phyloP scores from a whole-genome alignment of 164 flowering plant genomes.

The Magnolia changhungtana region DNA sequence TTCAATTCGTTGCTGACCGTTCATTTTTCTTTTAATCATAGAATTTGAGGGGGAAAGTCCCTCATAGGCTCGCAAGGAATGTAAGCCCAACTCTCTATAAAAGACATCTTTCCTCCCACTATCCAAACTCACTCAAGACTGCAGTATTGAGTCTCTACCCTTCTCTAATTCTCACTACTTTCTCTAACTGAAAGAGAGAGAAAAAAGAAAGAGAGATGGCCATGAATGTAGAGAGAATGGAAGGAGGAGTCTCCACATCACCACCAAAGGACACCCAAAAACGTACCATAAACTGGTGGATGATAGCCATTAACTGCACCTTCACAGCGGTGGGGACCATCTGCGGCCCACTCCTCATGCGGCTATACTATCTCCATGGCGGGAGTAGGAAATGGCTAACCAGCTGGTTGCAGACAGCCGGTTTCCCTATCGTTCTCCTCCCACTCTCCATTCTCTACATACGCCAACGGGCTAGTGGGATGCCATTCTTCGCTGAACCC shows the following conservation, averaged over 20 bases:
- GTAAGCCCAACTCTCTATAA: background rate
- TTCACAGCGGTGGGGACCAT: background rate
- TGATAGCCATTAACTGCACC: constrained; percentile 4
- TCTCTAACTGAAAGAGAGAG: background rate
- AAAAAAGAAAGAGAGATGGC: background rate
- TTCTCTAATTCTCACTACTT: background rate
- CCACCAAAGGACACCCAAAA: background rate
- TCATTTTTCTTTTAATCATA: background rate
- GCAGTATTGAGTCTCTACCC: background rate
- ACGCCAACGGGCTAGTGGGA: background rate
- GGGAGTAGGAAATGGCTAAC: background rate
- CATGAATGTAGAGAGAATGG: constrained; percentile 6
- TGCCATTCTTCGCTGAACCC: background rate
- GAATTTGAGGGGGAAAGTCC: background rate
- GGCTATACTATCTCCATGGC: background rate
- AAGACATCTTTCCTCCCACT: background rate
- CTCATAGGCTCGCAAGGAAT: too few species aligned
- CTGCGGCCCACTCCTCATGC: background rate
- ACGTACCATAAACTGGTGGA: constrained; percentile 7
- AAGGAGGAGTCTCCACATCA: background rate
- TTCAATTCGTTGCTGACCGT: background rate
- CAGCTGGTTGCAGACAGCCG: background rate
- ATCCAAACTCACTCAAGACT: background rate
- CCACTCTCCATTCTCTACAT: background rate
- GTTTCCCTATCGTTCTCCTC: background rate